Base-by-base conservation (phyloP, 2,329 filamentous ascomycete genomes). In the Stagonosporopsis chrysanthemi region DNA sequence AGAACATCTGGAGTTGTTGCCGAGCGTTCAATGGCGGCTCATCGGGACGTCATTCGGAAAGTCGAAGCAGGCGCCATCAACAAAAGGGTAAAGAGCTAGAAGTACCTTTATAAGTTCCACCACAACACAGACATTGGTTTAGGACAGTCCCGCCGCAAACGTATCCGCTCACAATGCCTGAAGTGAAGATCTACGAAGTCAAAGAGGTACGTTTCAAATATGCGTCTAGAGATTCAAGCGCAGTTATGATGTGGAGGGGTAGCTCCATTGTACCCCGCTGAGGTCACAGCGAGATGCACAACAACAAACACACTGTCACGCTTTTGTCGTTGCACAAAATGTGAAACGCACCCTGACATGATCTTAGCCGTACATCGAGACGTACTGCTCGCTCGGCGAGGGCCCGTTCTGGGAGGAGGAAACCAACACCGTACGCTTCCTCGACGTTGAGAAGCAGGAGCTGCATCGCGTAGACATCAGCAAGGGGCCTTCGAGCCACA, bases 371-470 rank as follows among this genome's bases (percentile, higher is more conserved):
- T 84, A 80, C 70, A 81, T 93, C 60, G 79, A 87, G 64, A 77
- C 85, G 52, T 82, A 85, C 63, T 91, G 89, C 78, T 80, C 79
- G 14, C 83, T 93, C 28, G 89, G 88, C 62, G 90, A 94, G 76
- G 90, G 85, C 0, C 90, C 90, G 1, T 91, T 87, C 78, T 91
- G 87, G 79, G 89, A 92, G 74, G 79, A 83, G 56, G 79, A 78
- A 22, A 86, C 83, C 47, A 83, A 90, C 74, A 83, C 81, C 43
- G 79, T 94, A 56, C 89, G 90, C 62, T 92, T 92, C 74, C 86
- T 93, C 60, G 93, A 97, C 77, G 93, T 97, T 77, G 89, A 88
- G 75, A 86, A 89, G 72, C 84, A 90, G 72, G 86, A 87, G 60
- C 72, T 97, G 42, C 89, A 95, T 79, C 83, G 84, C 44, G 83